Conservation (phyloP, 2,329 filamentous ascomycete species). For the Chaetomium sp. region DNA sequence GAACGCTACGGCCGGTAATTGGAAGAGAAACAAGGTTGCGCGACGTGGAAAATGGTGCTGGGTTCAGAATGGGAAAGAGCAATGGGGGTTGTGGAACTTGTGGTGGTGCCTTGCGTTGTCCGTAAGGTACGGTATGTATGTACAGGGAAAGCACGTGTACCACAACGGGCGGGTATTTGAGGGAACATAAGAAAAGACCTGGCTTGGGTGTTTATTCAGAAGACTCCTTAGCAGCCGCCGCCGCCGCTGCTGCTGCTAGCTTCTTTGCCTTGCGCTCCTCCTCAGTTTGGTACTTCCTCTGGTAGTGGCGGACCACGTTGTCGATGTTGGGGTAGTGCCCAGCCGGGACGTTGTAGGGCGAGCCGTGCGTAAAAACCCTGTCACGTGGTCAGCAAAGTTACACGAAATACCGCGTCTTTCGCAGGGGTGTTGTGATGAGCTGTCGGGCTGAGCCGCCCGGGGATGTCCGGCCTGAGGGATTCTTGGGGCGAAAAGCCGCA, state of each 20-base stretch:
- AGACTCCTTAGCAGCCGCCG: conserved; percentile 25
- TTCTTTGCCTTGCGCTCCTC: conserved; percentile 50
- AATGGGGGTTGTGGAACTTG: conserved; percentile 7
- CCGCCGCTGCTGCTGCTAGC: conserved; percentile 34
- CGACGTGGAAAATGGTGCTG: background rate
- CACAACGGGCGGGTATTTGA: conserved; percentile 14
- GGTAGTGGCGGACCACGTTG: conserved; percentile 52
- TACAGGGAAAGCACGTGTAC: conserved; percentile 14
- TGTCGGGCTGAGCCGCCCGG: too few species aligned
- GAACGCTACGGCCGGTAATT: background rate
- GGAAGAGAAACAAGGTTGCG: background rate
- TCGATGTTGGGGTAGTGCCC: conserved; percentile 50
- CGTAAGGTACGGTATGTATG: conserved; percentile 10
- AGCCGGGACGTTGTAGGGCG: conserved; percentile 47
- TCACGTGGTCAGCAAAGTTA: conserved; percentile 25
- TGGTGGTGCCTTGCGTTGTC: conserved; percentile 11
- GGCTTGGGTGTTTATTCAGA: conserved; percentile 21
- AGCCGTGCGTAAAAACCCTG: conserved; percentile 46
- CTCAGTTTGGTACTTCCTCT: conserved; percentile 46
- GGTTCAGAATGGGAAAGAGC: conserved; percentile 3
- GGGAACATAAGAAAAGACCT: conserved; percentile 3
- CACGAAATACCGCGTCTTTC: conserved; percentile 14
- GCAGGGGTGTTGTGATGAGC: too few species aligned
- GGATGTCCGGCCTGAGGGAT: too few species aligned
- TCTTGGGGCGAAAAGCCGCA: too few species aligned